Conservation (phyloP, 1,139 yeast genomes). For the Suhomyces coccinellae region DNA sequence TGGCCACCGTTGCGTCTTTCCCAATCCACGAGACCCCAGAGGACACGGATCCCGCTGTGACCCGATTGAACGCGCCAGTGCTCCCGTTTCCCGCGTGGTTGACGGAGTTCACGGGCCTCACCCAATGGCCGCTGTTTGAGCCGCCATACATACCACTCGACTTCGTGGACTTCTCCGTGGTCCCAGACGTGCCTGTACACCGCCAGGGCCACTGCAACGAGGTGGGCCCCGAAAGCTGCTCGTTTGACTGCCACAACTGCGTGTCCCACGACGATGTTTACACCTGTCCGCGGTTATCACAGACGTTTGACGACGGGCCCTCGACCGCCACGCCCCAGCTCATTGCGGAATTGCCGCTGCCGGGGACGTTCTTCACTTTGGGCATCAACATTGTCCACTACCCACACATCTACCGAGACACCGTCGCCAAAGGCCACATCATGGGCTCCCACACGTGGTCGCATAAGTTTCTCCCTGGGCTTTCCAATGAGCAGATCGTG, state of each 20-base stretch:
- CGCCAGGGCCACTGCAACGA: slow-evolving; percentile 59
- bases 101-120: slow-evolving; percentile 66
- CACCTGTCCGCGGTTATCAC: slow-evolving; percentile 73
- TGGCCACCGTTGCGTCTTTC: neutral
- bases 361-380: slow-evolving; percentile 77
- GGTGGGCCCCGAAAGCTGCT: slow-evolving; percentile 49
- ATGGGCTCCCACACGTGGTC: slow-evolving; percentile 94
- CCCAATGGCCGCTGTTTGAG: slow-evolving; percentile 77
- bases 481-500: slow-evolving; percentile 74
- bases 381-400: slow-evolving; percentile 76
- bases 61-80: neutral
- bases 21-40: neutral
- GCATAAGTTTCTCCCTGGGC: slow-evolving; percentile 77
- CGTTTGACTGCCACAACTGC: slow-evolving; percentile 86
- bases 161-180: slow-evolving; percentile 55
- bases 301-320: slow-evolving; percentile 96
- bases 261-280: slow-evolving; percentile 73
- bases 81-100: slow-evolving; percentile 82
- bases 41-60: neutral
- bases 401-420: slow-evolving; percentile 68
- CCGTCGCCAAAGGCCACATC: slow-evolving; percentile 66
- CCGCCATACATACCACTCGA: slow-evolving; percentile 88
- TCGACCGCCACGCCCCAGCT: slow-evolving; percentile 66
- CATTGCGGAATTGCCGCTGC: slow-evolving; percentile 48
- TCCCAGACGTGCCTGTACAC: slow-evolving; percentile 54